Percentiles rank a stretch among this genome's conserved stretches.
Evolutionary conservation across 371 early-diverging fungal genomes (phyloP).

Genomic region (Syncephalastrum monosporum): DNA sequence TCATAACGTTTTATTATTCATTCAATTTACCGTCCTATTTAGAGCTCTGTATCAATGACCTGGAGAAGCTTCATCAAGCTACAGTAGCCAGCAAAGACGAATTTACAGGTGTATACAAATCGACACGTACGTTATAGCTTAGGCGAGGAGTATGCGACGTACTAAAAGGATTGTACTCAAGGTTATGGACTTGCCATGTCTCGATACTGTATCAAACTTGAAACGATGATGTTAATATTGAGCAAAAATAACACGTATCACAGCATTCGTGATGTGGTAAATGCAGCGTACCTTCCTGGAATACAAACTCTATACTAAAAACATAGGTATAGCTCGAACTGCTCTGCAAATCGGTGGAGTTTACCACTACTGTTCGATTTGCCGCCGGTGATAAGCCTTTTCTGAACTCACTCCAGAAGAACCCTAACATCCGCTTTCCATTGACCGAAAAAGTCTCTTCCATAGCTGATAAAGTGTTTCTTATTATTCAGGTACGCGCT

Average conservation of each 20-base stretch:
- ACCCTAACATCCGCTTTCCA: constrained; percentile 42
- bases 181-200: constrained; percentile 54
- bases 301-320: neutral
- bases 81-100: too few relatives aligned
- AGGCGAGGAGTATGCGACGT: too few relatives aligned
- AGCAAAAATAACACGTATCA: constrained; percentile 1
- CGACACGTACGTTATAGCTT: too few relatives aligned
- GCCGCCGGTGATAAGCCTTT: constrained; percentile 47
- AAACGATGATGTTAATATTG: constrained; percentile 39
- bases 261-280: constrained; percentile 30
- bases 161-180: constrained; percentile 5
- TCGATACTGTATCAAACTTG: constrained; percentile 44
- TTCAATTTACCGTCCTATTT: too few relatives aligned
- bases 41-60: too few relatives aligned
- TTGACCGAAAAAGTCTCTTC: constrained; percentile 22
- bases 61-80: too few relatives aligned
- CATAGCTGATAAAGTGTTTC: constrained; percentile 34
- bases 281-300: neutral
- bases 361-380: constrained; percentile 32
- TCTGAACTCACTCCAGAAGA: constrained; percentile 34
- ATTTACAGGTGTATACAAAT: too few relatives aligned
- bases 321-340: constrained; percentile 32
- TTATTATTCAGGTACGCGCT: constrained; percentile 36
- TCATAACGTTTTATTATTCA: too few relatives aligned
- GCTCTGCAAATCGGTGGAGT: constrained; percentile 47